Percentiles rank a stretch among this genome's conserved stretches.
phyloP scores from a whole-genome alignment of 1,284 basidiomycete genomes.

The Pseudozyma sp. region DNA sequence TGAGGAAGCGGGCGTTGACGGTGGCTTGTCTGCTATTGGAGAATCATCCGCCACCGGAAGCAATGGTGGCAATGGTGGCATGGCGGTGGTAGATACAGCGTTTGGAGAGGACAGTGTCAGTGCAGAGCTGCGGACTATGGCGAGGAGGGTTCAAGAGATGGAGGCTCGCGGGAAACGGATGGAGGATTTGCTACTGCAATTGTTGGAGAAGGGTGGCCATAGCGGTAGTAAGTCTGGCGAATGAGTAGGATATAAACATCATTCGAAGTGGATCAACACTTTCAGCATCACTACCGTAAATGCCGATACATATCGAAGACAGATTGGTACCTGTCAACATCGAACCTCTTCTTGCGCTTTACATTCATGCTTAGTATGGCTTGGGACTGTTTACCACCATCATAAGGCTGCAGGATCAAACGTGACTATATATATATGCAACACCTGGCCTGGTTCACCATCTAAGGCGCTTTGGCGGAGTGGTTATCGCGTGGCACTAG shows the following conservation, averaged over 20 bases:
- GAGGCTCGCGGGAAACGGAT: conserved; percentile 47
- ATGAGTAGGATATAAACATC: too few species aligned
- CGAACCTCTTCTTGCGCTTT: too few species aligned
- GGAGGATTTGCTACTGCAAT: conserved; percentile 39
- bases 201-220: conserved; percentile 30
- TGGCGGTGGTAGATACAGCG: not conserved
- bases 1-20: not conserved
- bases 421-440: conserved; percentile 2
- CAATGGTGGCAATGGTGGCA: too few species aligned
- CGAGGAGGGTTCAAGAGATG: conserved; percentile 39
- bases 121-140: conserved; percentile 28
- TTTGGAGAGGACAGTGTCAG: conserved; percentile 13
- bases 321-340: too few species aligned
- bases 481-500: conserved; percentile 52
- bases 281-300: too few species aligned
- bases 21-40: conserved; percentile 4
- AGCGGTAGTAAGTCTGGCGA: too few species aligned
- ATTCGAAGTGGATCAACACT: too few species aligned
- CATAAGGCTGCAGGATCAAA: too few species aligned
- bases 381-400: too few species aligned
- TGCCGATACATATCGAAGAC: too few species aligned
- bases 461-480: conserved; percentile 43
- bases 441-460: not conserved
- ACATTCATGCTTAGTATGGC: too few species aligned
- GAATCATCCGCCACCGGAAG: not conserved